A percentile compares a stretch with the other conserved stretches of the same genome.
phyloP scores from a whole-genome alignment of 1,284 basidiomycete genomes.

The Tilletia walkeri region DNA sequence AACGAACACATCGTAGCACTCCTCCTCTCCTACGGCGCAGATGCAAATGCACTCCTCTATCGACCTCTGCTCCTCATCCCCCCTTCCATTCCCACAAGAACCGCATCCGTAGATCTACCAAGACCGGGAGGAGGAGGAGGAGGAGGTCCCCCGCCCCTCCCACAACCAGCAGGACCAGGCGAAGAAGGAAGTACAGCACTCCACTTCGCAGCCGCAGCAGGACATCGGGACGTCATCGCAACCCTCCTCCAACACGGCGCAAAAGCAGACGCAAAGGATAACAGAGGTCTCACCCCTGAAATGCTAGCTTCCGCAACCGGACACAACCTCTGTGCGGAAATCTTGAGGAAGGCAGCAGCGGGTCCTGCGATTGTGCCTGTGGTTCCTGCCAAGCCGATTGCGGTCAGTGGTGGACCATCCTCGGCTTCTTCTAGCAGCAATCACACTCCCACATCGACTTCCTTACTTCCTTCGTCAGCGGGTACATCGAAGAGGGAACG shows the following conservation, averaged over 20 bases:
- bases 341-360: conserved; percentile 15
- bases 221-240: conserved; percentile 44
- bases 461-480: no score
- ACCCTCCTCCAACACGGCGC: conserved; percentile 47
- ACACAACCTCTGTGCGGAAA: conserved; percentile 32
- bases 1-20: conserved; percentile 39
- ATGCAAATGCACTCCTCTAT: conserved; percentile 35
- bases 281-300: conserved; percentile 39
- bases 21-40: conserved; percentile 48
- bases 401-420: not conserved
- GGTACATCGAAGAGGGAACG: not conserved
- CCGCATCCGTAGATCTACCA: conserved; percentile 17
- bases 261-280: conserved; percentile 37
- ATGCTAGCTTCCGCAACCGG: conserved; percentile 39
- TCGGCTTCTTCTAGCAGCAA: not conserved
- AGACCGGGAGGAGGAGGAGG: not conserved
- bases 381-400: not conserved
- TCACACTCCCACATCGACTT: not conserved
- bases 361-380: conserved; percentile 6
- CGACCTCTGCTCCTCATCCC: conserved; percentile 9
- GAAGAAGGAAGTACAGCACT: conserved; percentile 49
- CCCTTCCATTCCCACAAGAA: conserved; percentile 27
- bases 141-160: conserved; percentile 6
- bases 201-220: conserved; percentile 53
- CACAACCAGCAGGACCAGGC: conserved; percentile 30